phyloP scores from a whole-genome alignment of 1,139 yeast species.

The Saccharomyces hybrid region DNA sequence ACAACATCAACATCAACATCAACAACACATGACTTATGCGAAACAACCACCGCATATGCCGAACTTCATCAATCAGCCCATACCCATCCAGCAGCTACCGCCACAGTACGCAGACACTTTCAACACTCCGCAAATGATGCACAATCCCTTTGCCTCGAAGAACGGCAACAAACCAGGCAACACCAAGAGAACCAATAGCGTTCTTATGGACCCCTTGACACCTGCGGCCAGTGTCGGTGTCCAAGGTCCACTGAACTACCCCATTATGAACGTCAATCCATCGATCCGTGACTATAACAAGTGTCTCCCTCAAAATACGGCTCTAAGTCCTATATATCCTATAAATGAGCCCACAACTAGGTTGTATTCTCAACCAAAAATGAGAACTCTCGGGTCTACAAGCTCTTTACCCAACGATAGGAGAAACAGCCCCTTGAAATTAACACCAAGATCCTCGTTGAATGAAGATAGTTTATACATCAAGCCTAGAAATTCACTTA shows the following conservation, averaged over 20 bases:
- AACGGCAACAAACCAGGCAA: conserved; percentile 3
- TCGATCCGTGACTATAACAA: neutral
- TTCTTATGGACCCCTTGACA: conserved; percentile 33
- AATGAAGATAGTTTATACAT: neutral
- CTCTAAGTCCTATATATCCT: neutral
- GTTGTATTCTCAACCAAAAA: neutral
- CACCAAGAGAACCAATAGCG: conserved; percentile 31
- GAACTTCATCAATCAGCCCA: neutral
- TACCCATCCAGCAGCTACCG: neutral
- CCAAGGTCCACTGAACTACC: neutral
- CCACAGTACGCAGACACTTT: neutral
- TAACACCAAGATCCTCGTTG: neutral
- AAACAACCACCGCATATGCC: neutral
- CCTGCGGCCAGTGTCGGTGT: too few relatives aligned
- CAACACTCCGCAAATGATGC: conserved; percentile 1
- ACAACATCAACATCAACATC: conserved; percentile 4
- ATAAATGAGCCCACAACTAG: neutral
- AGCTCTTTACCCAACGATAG: neutral
- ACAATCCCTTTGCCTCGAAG: neutral
- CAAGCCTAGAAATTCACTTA: neutral
- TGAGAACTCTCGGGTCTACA: neutral
- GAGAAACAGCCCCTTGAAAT: neutral
- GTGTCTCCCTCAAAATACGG: neutral
- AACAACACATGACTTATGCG: conserved; percentile 5
- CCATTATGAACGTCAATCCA: neutral